Conservation (phyloP, 2,329 filamentous ascomycete genomes). For the Aspergillus latus region DNA sequence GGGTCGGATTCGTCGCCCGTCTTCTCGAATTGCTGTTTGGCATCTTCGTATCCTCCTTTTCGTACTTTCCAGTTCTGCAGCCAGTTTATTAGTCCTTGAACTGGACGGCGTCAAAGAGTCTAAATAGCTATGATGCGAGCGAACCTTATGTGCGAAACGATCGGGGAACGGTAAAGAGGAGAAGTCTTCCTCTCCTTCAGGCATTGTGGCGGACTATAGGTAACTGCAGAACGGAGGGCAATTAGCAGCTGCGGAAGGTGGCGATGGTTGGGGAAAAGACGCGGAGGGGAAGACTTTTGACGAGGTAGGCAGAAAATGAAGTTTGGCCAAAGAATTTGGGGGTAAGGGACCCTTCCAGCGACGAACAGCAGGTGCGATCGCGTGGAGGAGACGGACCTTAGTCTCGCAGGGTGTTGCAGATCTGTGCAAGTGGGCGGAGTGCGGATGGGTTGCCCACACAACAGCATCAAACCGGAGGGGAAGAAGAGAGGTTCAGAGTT, state of each 20-base stretch:
- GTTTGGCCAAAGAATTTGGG: background rate
- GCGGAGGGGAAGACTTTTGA: background rate
- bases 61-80: constrained; percentile 88
- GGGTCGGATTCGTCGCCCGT: constrained; percentile 83
- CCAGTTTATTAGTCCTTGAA: constrained; percentile 22
- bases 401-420: constrained; percentile 21
- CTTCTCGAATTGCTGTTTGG: constrained; percentile 78
- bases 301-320: background rate
- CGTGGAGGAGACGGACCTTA: constrained; percentile 17
- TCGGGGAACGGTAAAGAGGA: constrained; percentile 45
- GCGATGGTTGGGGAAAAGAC: background rate
- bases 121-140: constrained; percentile 8
- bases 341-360: background rate
- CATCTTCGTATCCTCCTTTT: constrained; percentile 92
- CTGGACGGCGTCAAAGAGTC: background rate
- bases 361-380: background rate
- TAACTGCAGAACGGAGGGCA: constrained; percentile 8
- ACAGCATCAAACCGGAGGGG: constrained; percentile 9
- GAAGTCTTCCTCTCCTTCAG: constrained; percentile 45
- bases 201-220: constrained; percentile 33
- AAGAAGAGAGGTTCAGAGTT: background rate
- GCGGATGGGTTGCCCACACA: constrained; percentile 12
- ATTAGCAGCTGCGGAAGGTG: constrained; percentile 8
- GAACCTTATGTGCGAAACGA: constrained; percentile 46
- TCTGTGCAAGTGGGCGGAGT: constrained; percentile 18